Conservation (phyloP, 208 protist genomes). For the Trypanosoma mega region DNA sequence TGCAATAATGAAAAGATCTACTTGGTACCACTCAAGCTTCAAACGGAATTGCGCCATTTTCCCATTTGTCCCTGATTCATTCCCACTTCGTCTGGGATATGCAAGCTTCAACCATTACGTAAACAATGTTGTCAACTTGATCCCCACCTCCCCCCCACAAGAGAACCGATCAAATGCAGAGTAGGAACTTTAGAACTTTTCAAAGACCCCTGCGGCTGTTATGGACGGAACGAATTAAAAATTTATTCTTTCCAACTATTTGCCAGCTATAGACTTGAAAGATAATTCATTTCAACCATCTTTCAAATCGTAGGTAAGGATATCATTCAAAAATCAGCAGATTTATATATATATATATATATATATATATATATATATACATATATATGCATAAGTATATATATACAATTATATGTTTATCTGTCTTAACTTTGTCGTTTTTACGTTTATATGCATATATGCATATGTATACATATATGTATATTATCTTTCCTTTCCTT, state of each 20-base stretch:
- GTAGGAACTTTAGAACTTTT: conserved; percentile 8
- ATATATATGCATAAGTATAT: neutral
- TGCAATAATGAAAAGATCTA: conserved; percentile 46
- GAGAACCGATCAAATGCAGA: neutral
- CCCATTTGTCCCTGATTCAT: conserved; percentile 11
- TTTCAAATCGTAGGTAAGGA: conserved; percentile 1
- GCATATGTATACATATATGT: too few relatives aligned
- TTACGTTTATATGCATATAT: conserved; percentile 30
- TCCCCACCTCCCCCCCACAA: neutral
- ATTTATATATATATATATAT: too few relatives aligned
- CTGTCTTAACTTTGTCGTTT: conserved; percentile 11
- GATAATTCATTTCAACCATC: conserved; percentile 4
- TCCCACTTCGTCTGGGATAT: conserved; percentile 14
- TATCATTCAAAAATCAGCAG: conserved; percentile 6
- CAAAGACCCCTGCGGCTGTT: conserved; percentile 7
- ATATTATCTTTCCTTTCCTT: too few relatives aligned
- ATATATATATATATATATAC: too few relatives aligned
- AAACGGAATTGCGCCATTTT: conserved; percentile 21
- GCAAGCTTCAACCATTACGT: conserved; percentile 2
- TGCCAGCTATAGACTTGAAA: conserved; percentile 14
- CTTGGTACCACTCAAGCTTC: conserved; percentile 38
- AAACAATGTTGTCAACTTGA: too few relatives aligned
- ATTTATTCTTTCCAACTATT: conserved; percentile 13
- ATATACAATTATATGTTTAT: conserved; percentile 10
- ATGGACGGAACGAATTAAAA: conserved; percentile 3